Conservation (phyloP, 2,329 filamentous ascomycete species). For the Falciphora oryzae region DNA sequence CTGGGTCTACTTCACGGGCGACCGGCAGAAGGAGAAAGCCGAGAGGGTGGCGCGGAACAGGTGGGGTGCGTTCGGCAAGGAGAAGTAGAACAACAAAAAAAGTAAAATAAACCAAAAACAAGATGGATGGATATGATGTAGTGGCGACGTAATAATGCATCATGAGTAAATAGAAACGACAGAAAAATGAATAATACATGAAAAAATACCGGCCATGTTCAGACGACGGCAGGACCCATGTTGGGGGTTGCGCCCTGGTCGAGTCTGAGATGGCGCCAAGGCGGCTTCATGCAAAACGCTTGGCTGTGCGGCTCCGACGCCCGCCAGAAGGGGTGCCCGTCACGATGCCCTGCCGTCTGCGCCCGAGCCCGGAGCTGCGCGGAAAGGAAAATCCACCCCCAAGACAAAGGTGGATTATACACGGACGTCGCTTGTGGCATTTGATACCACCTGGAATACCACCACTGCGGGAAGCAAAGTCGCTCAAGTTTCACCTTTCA, state of each 20-base stretch:
- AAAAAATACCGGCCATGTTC: neutral
- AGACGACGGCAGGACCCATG: neutral
- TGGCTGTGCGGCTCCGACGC: neutral
- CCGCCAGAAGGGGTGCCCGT: neutral
- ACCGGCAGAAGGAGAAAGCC: slow-evolving; percentile 43
- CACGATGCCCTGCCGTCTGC: too few species aligned
- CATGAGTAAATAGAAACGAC: too few species aligned
- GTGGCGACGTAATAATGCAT: too few species aligned
- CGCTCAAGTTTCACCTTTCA: neutral
- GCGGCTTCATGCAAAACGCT: neutral
- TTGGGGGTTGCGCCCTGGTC: neutral
- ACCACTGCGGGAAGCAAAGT: neutral
- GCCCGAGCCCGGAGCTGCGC: neutral
- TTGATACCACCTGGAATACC: neutral
- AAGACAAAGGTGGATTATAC: neutral
- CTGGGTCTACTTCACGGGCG: slow-evolving; percentile 46
- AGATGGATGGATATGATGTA: too few species aligned
- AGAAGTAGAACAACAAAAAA: neutral
- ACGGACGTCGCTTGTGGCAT: neutral
- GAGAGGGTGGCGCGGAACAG: slow-evolving; percentile 43
- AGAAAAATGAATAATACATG: neutral
- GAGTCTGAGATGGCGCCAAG: neutral
- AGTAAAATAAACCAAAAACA: too few species aligned
- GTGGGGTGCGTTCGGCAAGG: slow-evolving; percentile 34
- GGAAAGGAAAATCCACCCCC: neutral